Conservation (phyloP, 441 rosid genomes). For the Omphalea diandra region DNA sequence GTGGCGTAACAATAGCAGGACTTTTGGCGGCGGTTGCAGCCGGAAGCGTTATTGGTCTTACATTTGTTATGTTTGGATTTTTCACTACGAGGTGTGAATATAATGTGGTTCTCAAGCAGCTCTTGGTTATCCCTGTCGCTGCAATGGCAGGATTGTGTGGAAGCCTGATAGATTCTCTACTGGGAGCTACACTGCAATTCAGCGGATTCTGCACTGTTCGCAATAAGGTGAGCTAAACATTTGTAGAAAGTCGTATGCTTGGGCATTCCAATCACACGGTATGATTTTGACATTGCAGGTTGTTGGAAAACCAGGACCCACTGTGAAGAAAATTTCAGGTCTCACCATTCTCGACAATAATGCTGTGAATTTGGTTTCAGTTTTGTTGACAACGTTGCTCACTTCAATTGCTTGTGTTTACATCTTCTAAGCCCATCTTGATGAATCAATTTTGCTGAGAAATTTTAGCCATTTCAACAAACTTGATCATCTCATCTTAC, state of each 20-base stretch:
- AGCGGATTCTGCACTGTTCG: constrained; percentile 92
- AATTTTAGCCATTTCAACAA: neutral
- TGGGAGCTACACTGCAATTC: constrained; percentile 91
- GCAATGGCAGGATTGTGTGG: constrained; percentile 75
- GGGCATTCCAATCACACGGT: neutral
- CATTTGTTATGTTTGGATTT: constrained; percentile 61
- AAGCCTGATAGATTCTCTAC: constrained; percentile 74
- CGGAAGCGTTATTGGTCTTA: constrained; percentile 65
- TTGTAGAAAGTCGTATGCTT: neutral
- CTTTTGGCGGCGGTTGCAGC: constrained; percentile 81
- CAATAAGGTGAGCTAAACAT: constrained; percentile 54
- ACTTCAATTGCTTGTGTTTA: constrained; percentile 53
- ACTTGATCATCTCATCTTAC: neutral
- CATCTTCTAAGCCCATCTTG: constrained; percentile 51
- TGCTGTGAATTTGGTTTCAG: constrained; percentile 75
- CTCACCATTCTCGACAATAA: constrained; percentile 84
- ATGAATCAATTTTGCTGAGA: neutral
- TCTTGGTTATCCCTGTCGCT: constrained; percentile 66
- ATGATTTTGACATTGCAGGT: constrained; percentile 44
- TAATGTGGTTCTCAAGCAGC: constrained; percentile 63
- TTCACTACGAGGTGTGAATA: constrained; percentile 58
- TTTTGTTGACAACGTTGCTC: constrained; percentile 57
- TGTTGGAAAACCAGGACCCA: constrained; percentile 89
- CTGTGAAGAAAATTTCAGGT: constrained; percentile 85
- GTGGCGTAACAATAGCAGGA: constrained; percentile 82